phyloP scores from a whole-genome alignment of 176 grass and related monocot genomes.

The Phyllostachys edulis region DNA sequence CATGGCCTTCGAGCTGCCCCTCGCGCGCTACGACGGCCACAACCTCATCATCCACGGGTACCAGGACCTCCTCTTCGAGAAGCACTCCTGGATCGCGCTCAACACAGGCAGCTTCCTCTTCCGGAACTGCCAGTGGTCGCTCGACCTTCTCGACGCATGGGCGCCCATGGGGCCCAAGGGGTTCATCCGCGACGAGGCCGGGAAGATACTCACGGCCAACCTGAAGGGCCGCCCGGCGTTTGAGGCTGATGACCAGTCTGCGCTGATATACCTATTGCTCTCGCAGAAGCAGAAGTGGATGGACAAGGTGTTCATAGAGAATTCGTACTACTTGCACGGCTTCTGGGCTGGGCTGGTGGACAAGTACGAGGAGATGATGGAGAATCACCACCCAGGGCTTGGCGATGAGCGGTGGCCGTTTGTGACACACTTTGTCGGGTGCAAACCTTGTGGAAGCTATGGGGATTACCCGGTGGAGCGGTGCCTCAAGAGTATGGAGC shows the following conservation, averaged over 20 bases:
- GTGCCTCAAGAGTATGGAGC: conserved; percentile 89
- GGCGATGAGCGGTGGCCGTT: conserved; percentile 95
- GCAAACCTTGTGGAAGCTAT: conserved; percentile 92
- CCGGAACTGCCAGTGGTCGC: conserved; percentile 88
- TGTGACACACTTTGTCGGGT: conserved; percentile 88
- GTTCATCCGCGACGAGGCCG: conserved; percentile 58
- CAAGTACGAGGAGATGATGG: conserved; percentile 95
- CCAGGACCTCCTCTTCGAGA: conserved; percentile 75
- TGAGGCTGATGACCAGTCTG: conserved; percentile 92
- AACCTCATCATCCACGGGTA: conserved; percentile 96
- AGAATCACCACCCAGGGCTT: conserved; percentile 78
- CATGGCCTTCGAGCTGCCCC: conserved; percentile 90
- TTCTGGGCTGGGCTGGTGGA: conserved; percentile 90
- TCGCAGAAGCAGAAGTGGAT: conserved; percentile 84
- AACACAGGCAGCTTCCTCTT: conserved; percentile 94
- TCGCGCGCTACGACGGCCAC: conserved; percentile 52
- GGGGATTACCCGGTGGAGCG: conserved; percentile 85
- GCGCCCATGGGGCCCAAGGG: conserved; percentile 93
- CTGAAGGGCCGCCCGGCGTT: conserved; percentile 82
- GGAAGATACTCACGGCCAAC: conserved; percentile 70
- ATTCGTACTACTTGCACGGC: conserved; percentile 91
- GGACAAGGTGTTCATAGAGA: conserved; percentile 84
- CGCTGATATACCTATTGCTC: conserved; percentile 84
- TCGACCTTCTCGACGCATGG: conserved; percentile 78
- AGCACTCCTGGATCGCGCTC: conserved; percentile 85